Evolutionary conservation across 306 rosid species (phyloP).

Genomic region (Canavalia ensiformis): DNA sequence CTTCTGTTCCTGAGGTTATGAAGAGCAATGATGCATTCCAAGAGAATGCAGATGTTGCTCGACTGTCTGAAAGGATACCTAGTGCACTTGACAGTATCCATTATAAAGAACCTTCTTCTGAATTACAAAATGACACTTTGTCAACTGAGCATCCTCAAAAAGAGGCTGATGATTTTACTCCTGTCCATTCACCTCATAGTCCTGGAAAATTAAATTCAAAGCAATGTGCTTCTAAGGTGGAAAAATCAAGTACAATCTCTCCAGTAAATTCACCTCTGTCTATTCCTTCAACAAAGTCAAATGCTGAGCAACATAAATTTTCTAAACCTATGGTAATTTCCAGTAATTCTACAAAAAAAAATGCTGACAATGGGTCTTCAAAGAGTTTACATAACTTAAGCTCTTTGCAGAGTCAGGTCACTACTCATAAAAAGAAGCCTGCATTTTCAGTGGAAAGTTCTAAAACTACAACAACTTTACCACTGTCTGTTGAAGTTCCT

Average conservation of each 20-base stretch:
- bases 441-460: conserved; percentile 64
- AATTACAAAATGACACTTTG: conserved; percentile 49
- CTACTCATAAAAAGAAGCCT: conserved; percentile 58
- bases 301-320: conserved; percentile 58
- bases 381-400: conserved; percentile 57
- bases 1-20: conserved; percentile 54
- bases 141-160: conserved; percentile 52
- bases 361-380: conserved; percentile 54
- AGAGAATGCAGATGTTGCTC: conserved; percentile 54
- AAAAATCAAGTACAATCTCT: conserved; percentile 59
- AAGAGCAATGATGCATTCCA: conserved; percentile 53
- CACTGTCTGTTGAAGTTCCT: conserved; percentile 57
- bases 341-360: conserved; percentile 58
- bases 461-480: conserved; percentile 53
- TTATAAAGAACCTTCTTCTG: conserved; percentile 58
- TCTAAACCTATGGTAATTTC: conserved; percentile 58
- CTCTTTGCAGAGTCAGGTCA: conserved; percentile 61
- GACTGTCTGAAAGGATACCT: conserved; percentile 48
- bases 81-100: conserved; percentile 51
- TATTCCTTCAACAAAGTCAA: conserved; percentile 51
- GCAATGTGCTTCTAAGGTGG: conserved; percentile 56
- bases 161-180: conserved; percentile 53
- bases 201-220: conserved; percentile 56
- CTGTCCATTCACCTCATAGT: conserved; percentile 50
- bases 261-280: conserved; percentile 67